Base-by-base conservation (phyloP, 352 stramenopile species). In the Plasmopara viticola region DNA sequence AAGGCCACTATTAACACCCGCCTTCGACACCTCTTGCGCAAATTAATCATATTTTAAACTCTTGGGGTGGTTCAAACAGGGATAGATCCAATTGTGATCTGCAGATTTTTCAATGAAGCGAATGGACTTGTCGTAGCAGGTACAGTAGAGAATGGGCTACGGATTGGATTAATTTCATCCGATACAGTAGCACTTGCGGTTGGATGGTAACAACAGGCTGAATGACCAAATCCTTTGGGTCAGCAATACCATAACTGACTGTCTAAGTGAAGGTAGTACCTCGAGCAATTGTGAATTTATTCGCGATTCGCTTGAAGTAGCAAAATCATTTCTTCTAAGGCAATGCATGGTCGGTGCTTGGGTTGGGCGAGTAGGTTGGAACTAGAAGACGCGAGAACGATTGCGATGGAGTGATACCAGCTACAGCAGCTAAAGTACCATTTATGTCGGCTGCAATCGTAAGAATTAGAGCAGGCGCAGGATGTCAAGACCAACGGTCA, bases 101-200 rank as follows among this genome's bases (percentile, higher is more conserved):
- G 30, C 5, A 34, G 30, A 34, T 34, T 34, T 34, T 53, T 53
- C 2, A 44, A 39, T 2, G 25, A 5, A 45, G 37, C 37, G 44
- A 60, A 60, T 28, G 44, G 45, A 50, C 17, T 46, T 9, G 37
- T 49, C 34, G 62, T 66, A 20, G 57, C 56, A 9, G 62, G 62
- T 38, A 70, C 39, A n/a, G n/a, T n/a, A n/a, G n/a, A n/a, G n/a
- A n/a, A n/a, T n/a, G 4, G 62, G 7, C 31, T 43, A 49, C 48
- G 42, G 37, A 53, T 49, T 0, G 42, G 48, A 42, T 57, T 56
- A 40, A 66, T 63, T 2, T 18, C 25, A 61, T 70, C 53, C 10
- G 51, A 53, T 25, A 37, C 35, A 17, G 40, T 51, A 20, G 37
- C 45, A 54, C 15, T 29, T 20, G 42, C 33, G 4, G 38, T 60